Evolutionary conservation across 208 protist genomes (phyloP).

Genomic region (Phytomonas serpens): DNA sequence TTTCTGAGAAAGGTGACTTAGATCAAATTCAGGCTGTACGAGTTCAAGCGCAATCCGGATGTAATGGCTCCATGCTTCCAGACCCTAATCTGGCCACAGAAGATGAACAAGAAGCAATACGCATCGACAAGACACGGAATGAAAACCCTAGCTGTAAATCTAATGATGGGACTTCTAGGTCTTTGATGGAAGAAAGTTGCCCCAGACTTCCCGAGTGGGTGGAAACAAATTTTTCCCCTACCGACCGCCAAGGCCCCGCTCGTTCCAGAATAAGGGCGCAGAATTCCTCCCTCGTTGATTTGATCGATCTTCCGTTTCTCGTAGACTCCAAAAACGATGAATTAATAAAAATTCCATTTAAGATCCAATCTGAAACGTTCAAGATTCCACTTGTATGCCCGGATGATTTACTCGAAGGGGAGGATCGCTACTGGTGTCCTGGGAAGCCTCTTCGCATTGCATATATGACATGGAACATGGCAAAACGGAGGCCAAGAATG

Average conservation of each 20-base stretch:
- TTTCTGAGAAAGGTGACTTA: not conserved
- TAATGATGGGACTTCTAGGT: not conserved
- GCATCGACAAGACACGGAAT: not conserved
- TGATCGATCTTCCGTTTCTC: not conserved
- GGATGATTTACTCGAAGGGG: constrained; percentile 25
- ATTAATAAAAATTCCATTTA: constrained; percentile 22
- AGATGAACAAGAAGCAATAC: not conserved
- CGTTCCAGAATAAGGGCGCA: not conserved
- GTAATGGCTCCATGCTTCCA: not conserved
- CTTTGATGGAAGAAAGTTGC: not conserved
- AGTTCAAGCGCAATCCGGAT: not conserved
- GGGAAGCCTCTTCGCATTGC: constrained; percentile 64
- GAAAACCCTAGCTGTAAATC: not conserved
- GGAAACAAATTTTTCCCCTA: not conserved
- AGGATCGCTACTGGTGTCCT: constrained; percentile 40
- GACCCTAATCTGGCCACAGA: not conserved
- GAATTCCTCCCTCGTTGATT: not conserved
- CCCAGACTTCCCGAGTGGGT: not conserved
- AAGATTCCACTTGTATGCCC: constrained; percentile 34
- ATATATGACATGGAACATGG: constrained; percentile 85
- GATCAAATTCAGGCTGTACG: not conserved
- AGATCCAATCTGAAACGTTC: constrained; percentile 49
- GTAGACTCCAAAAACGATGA: constrained; percentile 31
- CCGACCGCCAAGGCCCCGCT: too few relatives aligned
- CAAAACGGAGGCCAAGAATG: constrained; percentile 26